phyloP scores from a whole-genome alignment of 768 basidiomycete genomes.

The Gyrodon lividus region DNA sequence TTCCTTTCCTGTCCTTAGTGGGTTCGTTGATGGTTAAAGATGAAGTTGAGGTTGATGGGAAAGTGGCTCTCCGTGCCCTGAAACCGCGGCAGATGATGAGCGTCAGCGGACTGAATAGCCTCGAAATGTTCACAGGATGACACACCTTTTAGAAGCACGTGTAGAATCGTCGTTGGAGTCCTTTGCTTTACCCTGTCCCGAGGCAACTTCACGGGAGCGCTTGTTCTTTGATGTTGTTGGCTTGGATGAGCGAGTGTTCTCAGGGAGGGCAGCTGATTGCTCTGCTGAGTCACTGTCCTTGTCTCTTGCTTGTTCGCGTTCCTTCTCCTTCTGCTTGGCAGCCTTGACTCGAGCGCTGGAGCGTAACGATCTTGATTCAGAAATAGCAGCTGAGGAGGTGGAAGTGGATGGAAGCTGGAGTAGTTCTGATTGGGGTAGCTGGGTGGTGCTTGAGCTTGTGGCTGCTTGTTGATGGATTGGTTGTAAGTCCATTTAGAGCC shows the following conservation, averaged over 20 bases:
- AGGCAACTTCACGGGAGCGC: constrained; percentile 50
- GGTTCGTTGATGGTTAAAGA: constrained; percentile 76
- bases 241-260: constrained; percentile 44
- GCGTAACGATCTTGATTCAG: constrained; percentile 61
- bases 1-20: constrained; percentile 75
- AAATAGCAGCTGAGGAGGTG: constrained; percentile 31
- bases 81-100: constrained; percentile 31
- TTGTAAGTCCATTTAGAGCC: constrained; percentile 92
- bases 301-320: constrained; percentile 52
- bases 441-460: constrained; percentile 55
- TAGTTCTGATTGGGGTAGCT: constrained; percentile 42
- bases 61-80: constrained; percentile 63
- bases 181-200: constrained; percentile 63
- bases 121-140: constrained; percentile 31
- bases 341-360: constrained; percentile 76
- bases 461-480: constrained; percentile 68
- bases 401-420: constrained; percentile 36
- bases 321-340: constrained; percentile 65
- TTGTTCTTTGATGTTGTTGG: constrained; percentile 41
- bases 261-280: constrained; percentile 39
- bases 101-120: constrained; percentile 20
- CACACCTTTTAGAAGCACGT: constrained; percentile 64
- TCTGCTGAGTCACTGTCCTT: constrained; percentile 52
- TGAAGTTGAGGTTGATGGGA: constrained; percentile 37
- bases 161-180: constrained; percentile 52